phyloP scores from a whole-genome alignment of 2,329 filamentous ascomycete species.

The Nemania sp. region DNA sequence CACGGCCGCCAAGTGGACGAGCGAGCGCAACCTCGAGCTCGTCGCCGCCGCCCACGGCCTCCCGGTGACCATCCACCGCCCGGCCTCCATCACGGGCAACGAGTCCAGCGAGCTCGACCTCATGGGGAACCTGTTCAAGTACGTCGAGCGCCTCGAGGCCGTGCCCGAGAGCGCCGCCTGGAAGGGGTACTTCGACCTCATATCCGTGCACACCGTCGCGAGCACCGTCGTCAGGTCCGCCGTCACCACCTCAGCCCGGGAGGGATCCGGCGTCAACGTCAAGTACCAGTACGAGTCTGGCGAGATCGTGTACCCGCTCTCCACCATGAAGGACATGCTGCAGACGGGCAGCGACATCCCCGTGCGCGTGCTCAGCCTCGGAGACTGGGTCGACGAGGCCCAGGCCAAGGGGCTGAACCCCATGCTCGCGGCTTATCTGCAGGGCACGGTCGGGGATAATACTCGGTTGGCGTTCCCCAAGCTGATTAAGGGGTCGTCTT shows the following conservation, averaged over 20 bases:
- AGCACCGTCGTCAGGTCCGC: not conserved
- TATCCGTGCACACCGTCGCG: not conserved
- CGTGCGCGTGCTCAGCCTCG: not conserved
- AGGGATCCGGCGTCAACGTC: not conserved
- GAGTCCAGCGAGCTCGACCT: not conserved
- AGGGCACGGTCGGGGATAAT: not conserved
- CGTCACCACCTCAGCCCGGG: not conserved
- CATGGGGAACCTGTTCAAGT: not conserved
- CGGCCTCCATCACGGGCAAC: not conserved
- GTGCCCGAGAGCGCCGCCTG: not conserved
- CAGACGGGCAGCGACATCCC: not conserved
- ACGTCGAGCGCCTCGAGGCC: not conserved
- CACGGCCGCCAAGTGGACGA: slow-evolving; percentile 29
- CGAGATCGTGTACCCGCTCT: not conserved
- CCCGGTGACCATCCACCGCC: slow-evolving; percentile 7
- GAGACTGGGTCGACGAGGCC: not conserved
- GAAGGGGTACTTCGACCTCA: not conserved
- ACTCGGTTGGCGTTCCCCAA: not conserved
- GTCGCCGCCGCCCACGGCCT: not conserved
- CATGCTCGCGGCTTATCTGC: not conserved
- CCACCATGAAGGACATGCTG: not conserved
- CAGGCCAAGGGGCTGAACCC: not conserved
- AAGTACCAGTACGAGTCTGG: not conserved
- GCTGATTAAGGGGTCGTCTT: not conserved
- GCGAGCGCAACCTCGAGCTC: slow-evolving; percentile 33